Percentiles rank a stretch among this genome's conserved stretches.
Conservation (phyloP, 106 monocot genomes). For the Triglochin maritima region DNA sequence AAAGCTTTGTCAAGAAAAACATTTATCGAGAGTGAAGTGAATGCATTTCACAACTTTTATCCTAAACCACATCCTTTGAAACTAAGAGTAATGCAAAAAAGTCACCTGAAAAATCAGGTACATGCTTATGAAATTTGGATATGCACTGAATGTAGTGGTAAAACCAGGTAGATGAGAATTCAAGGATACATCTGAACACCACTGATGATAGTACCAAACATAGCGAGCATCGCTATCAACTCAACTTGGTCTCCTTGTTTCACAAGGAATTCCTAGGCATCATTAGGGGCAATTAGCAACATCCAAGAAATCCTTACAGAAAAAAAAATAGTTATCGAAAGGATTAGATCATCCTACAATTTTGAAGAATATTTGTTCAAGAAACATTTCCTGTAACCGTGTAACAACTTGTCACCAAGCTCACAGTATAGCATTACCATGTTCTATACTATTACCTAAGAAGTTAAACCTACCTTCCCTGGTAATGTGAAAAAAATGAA, state of each 20-base stretch:
- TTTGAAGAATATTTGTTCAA: no score
- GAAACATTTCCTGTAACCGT: no score
- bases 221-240: constrained; percentile 81
- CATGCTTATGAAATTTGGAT: neutral
- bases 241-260: constrained; percentile 64
- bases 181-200: constrained; percentile 91
- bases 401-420: no score
- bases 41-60: neutral
- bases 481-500: no score
- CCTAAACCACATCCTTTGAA: neutral
- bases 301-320: neutral
- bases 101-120: neutral
- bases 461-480: no score
- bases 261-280: constrained; percentile 67
- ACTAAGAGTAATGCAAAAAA: neutral
- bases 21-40: neutral
- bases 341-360: neutral
- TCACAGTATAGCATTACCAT: no score
- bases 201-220: constrained; percentile 73
- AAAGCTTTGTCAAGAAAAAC: constrained; percentile 21
- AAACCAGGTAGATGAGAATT: constrained; percentile 1
- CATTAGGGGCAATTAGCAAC: neutral
- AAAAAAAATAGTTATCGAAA: neutral
- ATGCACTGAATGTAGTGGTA: neutral
- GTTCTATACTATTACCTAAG: no score